Conservation (phyloP, 169 alveolate genomes). For the Plasmodium adleri region DNA sequence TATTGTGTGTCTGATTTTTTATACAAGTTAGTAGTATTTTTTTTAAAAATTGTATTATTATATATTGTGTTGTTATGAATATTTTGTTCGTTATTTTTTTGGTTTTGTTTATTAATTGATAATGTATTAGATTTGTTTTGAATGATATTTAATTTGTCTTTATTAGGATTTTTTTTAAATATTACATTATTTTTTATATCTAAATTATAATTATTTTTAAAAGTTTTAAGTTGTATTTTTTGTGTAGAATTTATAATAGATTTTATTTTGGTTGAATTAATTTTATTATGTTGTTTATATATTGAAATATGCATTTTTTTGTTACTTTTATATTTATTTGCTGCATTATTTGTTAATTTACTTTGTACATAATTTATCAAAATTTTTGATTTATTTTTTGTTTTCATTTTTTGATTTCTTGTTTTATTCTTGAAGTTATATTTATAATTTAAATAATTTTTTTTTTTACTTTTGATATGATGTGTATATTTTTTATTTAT, state of each 20-base stretch:
- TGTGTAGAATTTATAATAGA: no score
- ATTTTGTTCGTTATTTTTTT: no score
- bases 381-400: conserved; percentile 6
- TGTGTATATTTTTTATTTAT: conserved; percentile 16
- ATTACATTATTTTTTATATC: conserved; percentile 13
- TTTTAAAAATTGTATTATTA: no score
- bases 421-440: conserved; percentile 6
- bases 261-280: no score
- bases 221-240: no score
- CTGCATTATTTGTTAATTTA: background rate
- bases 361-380: background rate
- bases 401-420: conserved; percentile 13
- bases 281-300: no score
- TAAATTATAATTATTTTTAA: background rate
- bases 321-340: background rate
- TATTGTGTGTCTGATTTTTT: background rate
- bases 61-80: no score
- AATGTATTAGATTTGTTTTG: no score
- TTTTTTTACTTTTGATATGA: background rate
- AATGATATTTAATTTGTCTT: conserved; percentile 1
- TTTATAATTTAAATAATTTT: conserved; percentile 27
- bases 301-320: no score
- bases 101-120: no score
- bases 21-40: no score
- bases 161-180: conserved; percentile 9